Percentiles rank a stretch among this genome's conserved stretches.
These are phyloP conservation scores for Condylostoma magnum DNA, from an alignment of 169 alveolate genomes.

Conservation along the genomic window DNA sequence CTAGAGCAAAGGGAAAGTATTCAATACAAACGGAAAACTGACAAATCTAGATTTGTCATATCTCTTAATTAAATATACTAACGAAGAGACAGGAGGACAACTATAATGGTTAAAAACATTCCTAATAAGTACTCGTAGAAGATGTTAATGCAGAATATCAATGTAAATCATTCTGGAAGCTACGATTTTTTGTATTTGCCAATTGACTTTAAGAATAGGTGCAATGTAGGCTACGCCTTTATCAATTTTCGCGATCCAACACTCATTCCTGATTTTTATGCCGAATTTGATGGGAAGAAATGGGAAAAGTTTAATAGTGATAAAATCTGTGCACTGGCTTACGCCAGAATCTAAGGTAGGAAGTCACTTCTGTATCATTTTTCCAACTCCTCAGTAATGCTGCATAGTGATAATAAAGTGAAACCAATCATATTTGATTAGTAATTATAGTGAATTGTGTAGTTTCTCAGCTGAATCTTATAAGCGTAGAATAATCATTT, in stretches of 20 bases:
- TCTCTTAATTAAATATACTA: neutral
- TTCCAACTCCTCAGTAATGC: constrained; percentile 4
- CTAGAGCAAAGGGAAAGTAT: neutral
- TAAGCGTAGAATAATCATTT: too few species aligned
- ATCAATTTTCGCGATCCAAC: constrained; percentile 72
- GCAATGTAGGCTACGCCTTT: constrained; percentile 86
- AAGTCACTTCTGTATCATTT: constrained; percentile 15
- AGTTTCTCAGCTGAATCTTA: too few species aligned
- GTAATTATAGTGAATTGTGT: too few species aligned
- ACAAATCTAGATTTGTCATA: neutral
- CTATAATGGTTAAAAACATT: constrained; percentile 72
- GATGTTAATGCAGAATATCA: constrained; percentile 42
- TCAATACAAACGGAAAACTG: neutral
- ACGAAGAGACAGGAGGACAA: constrained; percentile 52
- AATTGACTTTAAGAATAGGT: constrained; percentile 73
- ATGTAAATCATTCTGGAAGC: constrained; percentile 45
- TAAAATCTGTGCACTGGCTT: constrained; percentile 50
- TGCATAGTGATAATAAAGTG: neutral
- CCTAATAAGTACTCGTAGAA: constrained; percentile 71
- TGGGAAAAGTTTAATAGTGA: constrained; percentile 78
- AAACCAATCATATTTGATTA: constrained; percentile 11
- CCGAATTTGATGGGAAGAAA: constrained; percentile 72
- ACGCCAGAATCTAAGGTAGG: constrained; percentile 44
- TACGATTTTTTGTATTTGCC: constrained; percentile 83
- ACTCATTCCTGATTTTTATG: constrained; percentile 58